Base-by-base conservation (phyloP, 306 rosid genomes). In the Fragaria ananassa region DNA sequence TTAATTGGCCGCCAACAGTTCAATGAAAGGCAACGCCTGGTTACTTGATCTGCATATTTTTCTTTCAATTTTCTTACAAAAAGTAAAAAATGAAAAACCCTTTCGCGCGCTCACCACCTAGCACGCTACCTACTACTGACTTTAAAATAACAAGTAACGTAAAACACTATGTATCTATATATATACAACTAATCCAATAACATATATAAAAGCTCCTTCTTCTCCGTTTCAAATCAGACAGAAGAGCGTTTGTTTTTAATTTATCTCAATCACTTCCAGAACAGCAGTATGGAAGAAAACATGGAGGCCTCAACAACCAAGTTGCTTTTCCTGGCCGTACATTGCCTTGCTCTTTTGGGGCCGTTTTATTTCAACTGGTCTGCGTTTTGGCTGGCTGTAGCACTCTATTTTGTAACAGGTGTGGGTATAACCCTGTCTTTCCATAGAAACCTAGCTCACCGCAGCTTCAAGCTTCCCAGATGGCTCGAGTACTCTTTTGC, bases 401-500 rank as follows among this genome's bases (percentile, higher is more conserved):
- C 86, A 0, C 82, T 94, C 25, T 91, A 94, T 76, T 56, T 86
- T 68, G 83, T 81, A n/a, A 87, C 93, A 1, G 64, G 97, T 15
- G 90, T 94, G 17, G 96, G 96, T 0, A 88, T 92, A 23, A 92
- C 97, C 8, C 84, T 90, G 0, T 94, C 97, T 50, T 93, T 72
- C 61, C 98, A 91, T 68, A 83, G 97, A 64, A 78, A 94, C 66
- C 96, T 72, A 4, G 44, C 76, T 19, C 76, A 72, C 41, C 23
- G 54, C 35, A 72, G 67, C 18, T 72, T 72, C 87, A 93, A 84
- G 88, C 87, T 91, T 71, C 98, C 96, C 27, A 93, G 88, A 75
- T 91, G 91, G 96, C 97, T 93, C 39, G 98, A 93, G 74, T 93
- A 91, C 84, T 57, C 74, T 11, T 93, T 89, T 76, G 94, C 98